Evolutionary conservation across 2,329 filamentous ascomycete species (phyloP).

Genomic region (Arthrobotrys conoides): DNA sequence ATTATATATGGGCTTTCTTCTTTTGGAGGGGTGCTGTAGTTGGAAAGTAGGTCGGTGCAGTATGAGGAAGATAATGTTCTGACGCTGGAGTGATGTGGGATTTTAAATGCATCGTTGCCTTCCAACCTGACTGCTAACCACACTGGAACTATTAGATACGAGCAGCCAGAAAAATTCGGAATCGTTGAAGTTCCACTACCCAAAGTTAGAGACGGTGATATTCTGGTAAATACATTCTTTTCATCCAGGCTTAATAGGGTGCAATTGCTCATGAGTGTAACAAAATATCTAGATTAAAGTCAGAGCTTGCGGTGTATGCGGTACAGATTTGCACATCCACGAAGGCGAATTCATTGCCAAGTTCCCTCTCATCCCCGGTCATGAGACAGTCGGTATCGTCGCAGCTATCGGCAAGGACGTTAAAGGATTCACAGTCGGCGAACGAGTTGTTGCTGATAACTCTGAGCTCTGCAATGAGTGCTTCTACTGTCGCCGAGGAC

Average conservation of each 20-base stretch:
- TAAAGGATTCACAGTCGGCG: conserved; percentile 74
- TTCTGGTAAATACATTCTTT: conserved; percentile 68
- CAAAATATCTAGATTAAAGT: conserved; percentile 72
- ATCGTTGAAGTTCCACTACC: conserved; percentile 76
- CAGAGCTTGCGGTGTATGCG: conserved; percentile 77
- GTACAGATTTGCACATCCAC: conserved; percentile 73
- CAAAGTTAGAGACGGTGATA: conserved; percentile 73
- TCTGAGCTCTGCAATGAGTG: conserved; percentile 79
- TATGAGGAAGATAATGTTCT: conserved; percentile 1
- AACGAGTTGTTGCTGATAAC: conserved; percentile 76
- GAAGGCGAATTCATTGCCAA: conserved; percentile 77
- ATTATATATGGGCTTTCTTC: conserved; percentile 1
- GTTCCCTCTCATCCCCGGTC: conserved; percentile 69
- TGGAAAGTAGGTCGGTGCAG: neutral
- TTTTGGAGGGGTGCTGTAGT: neutral
- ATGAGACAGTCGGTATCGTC: conserved; percentile 78
- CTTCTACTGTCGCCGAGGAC: conserved; percentile 80
- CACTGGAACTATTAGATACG: conserved; percentile 69
- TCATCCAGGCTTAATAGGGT: neutral
- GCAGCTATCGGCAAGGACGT: conserved; percentile 74
- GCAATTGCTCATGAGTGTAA: neutral
- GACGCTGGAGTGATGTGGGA: conserved; percentile 60
- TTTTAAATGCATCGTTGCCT: no score
- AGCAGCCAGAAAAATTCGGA: conserved; percentile 75
- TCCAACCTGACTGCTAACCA: conserved; percentile 1